Conservation (phyloP, 805 yeast genomes). For the Candida verbasci region DNA sequence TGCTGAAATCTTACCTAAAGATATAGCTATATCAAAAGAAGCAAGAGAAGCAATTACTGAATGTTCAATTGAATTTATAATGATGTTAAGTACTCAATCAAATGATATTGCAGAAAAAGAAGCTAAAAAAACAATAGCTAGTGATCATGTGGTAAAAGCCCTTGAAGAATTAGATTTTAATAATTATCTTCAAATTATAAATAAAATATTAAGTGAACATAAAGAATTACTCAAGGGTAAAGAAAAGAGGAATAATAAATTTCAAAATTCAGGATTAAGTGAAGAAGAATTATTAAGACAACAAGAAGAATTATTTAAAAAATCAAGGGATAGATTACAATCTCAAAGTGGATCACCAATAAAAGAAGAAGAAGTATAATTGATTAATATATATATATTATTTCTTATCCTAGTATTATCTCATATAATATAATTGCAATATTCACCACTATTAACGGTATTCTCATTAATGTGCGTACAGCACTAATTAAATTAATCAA, state of each 20-base stretch:
- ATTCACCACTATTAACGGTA: constrained; percentile 70
- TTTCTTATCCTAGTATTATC: constrained; percentile 54
- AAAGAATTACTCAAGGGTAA: constrained; percentile 84
- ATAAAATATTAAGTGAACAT: constrained; percentile 77
- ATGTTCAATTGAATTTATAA: constrained; percentile 92
- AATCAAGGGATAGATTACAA: constrained; percentile 63
- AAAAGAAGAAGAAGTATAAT: constrained; percentile 1
- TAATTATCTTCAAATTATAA: constrained; percentile 78
- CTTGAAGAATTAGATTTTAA: constrained; percentile 80
- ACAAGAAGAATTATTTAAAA: constrained; percentile 88
- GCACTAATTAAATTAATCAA: constrained; percentile 67
- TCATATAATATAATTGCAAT: constrained; percentile 66
- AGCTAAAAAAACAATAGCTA: constrained; percentile 91
- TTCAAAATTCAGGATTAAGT: constrained; percentile 85
- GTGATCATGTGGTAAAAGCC: constrained; percentile 93
- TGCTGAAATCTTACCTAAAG: constrained; percentile 84
- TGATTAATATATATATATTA: background rate
- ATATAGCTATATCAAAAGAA: constrained; percentile 82
- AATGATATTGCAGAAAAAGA: constrained; percentile 96
- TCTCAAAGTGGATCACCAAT: constrained; percentile 13
- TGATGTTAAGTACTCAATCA: constrained; percentile 89
- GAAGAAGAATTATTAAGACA: constrained; percentile 90
- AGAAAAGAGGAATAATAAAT: constrained; percentile 87
- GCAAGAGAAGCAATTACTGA: constrained; percentile 94
- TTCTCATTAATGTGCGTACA: constrained; percentile 67